Conservation (phyloP, 306 rosid species). For the Hylodesmum podocarpum region DNA sequence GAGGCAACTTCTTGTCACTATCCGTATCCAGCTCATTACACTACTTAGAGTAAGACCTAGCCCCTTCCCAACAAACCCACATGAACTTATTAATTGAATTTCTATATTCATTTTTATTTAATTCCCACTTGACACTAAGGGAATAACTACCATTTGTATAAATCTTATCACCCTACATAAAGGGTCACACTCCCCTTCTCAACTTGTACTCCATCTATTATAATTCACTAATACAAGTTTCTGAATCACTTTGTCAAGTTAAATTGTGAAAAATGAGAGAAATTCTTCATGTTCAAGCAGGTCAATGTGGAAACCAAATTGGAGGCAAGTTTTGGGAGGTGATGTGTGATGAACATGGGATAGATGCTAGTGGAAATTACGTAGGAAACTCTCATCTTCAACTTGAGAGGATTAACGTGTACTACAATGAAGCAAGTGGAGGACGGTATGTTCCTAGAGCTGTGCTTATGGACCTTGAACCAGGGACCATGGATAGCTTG, state of each 20-base stretch:
- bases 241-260: not conserved
- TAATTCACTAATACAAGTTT: not conserved
- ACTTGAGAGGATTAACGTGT: conserved; percentile 83
- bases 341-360: conserved; percentile 87
- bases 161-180: conserved; percentile 41
- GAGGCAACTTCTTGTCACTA: conserved; percentile 64
- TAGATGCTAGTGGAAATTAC: conserved; percentile 68
- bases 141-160: conserved; percentile 17
- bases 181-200: conserved; percentile 24
- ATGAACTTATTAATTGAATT: conserved; percentile 60
- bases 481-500: conserved; percentile 91
- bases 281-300: conserved; percentile 86
- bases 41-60: conserved; percentile 57
- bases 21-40: conserved; percentile 72
- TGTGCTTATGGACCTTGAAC: conserved; percentile 86
- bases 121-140: not conserved
- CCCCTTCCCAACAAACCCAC: conserved; percentile 69
- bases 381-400: conserved; percentile 65
- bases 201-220: conserved; percentile 11
- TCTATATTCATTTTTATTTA: conserved; percentile 15
- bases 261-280: conserved; percentile 91
- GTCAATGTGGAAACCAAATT: conserved; percentile 91
- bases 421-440: conserved; percentile 85
- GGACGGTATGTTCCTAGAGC: conserved; percentile 89
- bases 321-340: conserved; percentile 95